Evolutionary conservation across 345 rosid genomes (phyloP).

Genomic region (Acer yangbiense): DNA sequence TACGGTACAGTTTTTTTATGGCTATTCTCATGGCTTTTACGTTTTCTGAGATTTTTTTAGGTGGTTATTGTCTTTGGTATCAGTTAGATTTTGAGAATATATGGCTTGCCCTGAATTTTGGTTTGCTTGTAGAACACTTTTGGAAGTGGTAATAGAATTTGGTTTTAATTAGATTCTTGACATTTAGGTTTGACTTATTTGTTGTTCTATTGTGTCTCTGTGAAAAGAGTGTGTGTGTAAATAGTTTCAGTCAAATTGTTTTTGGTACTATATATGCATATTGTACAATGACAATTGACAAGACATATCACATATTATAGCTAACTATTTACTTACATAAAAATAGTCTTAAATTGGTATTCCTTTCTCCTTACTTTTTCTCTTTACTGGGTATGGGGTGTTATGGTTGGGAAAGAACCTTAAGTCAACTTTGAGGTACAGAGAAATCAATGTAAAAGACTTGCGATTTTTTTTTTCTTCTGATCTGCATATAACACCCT

Average conservation of each 20-base stretch:
- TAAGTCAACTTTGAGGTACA: not conserved
- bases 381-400: not conserved
- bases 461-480: not conserved
- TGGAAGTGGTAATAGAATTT: not conserved
- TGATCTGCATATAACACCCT: not conserved
- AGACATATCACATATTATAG: not conserved
- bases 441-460: not conserved
- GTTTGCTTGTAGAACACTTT: not conserved
- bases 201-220: not conserved
- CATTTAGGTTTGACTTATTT: not conserved
- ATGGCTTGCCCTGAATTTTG: not conserved
- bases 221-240: not conserved
- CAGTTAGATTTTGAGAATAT: not conserved
- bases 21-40: not conserved
- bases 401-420: not conserved
- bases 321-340: too few relatives aligned
- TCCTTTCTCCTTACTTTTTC: not conserved
- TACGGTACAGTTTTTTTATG: constrained; percentile 37
- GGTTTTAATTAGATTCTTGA: not conserved
- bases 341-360: not conserved
- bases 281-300: not conserved
- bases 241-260: not conserved
- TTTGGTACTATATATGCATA: not conserved
- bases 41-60: not conserved
- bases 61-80: not conserved